phyloP scores from a whole-genome alignment of 2,329 filamentous ascomycete species.

The Colletotrichum theobromicola region DNA sequence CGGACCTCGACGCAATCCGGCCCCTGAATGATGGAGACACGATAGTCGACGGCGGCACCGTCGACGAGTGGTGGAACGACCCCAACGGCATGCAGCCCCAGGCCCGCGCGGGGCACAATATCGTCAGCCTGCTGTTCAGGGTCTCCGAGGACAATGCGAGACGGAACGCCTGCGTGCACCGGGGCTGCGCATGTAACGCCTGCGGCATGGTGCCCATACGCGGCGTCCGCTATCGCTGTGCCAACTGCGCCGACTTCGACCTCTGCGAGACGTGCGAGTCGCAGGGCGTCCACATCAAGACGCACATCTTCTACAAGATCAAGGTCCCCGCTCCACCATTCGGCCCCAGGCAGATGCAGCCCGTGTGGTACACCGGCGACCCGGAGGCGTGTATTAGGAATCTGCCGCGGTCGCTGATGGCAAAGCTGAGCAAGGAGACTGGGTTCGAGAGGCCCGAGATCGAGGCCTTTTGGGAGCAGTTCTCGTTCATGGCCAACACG shows the following conservation, averaged over 20 bases:
- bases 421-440: constrained; percentile 72
- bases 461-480: constrained; percentile 96
- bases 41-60: constrained; percentile 40
- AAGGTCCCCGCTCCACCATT: constrained; percentile 87
- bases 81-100: constrained; percentile 40
- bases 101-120: constrained; percentile 72
- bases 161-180: constrained; percentile 87
- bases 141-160: constrained; percentile 93
- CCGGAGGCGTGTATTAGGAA: constrained; percentile 72
- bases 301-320: constrained; percentile 97
- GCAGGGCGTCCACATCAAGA: constrained; percentile 78
- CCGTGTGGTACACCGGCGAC: constrained; percentile 88
- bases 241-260: constrained; percentile 95
- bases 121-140: constrained; percentile 85
- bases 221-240: constrained; percentile 90
- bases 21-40: constrained; percentile 42
- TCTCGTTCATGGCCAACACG: constrained; percentile 89
- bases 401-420: constrained; percentile 71
- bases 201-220: constrained; percentile 89
- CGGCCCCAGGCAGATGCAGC: constrained; percentile 78
- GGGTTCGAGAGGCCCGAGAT: constrained; percentile 86
- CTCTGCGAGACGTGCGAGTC: constrained; percentile 93
- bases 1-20: constrained; percentile 29
- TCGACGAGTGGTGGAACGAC: constrained; percentile 60
- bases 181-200: constrained; percentile 89